phyloP scores from a whole-genome alignment of 768 basidiomycete genomes.

The Daedaleopsis nitida region DNA sequence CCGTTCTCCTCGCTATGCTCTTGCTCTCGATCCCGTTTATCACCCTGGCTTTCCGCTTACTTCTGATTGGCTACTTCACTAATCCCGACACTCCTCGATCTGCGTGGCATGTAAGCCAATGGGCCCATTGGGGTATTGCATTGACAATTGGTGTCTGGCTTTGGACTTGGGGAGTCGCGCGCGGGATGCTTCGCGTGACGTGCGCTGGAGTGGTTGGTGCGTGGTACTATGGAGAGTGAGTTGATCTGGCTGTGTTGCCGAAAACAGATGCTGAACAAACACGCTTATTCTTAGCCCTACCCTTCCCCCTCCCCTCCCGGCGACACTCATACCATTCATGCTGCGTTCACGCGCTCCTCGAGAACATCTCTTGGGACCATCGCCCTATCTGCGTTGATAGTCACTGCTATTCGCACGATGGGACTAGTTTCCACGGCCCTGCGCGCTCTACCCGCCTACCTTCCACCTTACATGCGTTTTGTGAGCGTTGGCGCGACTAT shows the following conservation, averaged over 20 bases:
- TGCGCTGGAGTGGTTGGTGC: conserved; percentile 84
- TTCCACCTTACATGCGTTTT: conserved; percentile 45
- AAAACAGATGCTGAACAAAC: not conserved
- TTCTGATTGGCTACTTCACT: conserved; percentile 68
- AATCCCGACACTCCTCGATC: conserved; percentile 41
- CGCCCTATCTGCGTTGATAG: conserved; percentile 72
- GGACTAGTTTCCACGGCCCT: conserved; percentile 51
- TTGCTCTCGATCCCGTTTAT: conserved; percentile 78
- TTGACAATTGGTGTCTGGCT: conserved; percentile 55
- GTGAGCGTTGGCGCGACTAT: conserved; percentile 38
- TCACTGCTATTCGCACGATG: conserved; percentile 68
- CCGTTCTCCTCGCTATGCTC: conserved; percentile 66
- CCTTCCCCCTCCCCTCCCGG: conserved; percentile 43
- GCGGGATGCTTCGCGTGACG: conserved; percentile 75
- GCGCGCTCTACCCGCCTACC: conserved; percentile 58
- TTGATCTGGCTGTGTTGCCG: not conserved
- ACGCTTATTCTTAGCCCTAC: conserved; percentile 21
- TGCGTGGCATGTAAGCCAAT: conserved; percentile 58
- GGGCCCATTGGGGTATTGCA: conserved; percentile 77
- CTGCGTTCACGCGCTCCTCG: conserved; percentile 75
- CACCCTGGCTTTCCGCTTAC: conserved; percentile 74
- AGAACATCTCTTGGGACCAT: conserved; percentile 83
- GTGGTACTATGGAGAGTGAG: conserved; percentile 84
- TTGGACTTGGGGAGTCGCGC: conserved; percentile 79
- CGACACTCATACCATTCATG: conserved; percentile 74